phyloP scores from a whole-genome alignment of 805 yeast genomes.

The Zygoascus bituminiphila region DNA sequence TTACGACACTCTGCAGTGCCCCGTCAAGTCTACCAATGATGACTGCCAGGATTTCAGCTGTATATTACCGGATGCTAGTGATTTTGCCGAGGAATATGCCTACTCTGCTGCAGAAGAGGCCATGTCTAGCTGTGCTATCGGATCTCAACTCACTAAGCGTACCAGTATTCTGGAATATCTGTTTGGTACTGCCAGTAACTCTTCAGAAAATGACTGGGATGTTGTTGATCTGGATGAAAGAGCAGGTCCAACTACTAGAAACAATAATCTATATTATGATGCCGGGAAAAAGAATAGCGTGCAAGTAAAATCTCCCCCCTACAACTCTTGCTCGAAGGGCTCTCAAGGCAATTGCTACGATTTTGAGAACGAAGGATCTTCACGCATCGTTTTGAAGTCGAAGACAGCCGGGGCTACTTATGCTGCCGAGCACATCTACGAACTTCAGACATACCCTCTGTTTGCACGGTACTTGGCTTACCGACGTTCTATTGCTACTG shows the following conservation, averaged over 20 bases:
- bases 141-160: neutral
- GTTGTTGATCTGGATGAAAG: too few species aligned
- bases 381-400: neutral
- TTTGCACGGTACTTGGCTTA: neutral
- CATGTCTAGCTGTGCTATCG: neutral
- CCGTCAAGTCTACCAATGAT: neutral
- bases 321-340: neutral
- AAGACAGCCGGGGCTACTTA: neutral
- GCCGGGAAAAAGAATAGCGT: too few species aligned
- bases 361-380: neutral
- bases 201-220: too few species aligned
- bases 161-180: neutral
- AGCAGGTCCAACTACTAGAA: too few species aligned
- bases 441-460: neutral
- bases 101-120: neutral
- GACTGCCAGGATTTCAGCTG: neutral
- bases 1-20: neutral
- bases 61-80: neutral
- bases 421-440: neutral
- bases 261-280: too few species aligned
- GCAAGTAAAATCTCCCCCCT: neutral
- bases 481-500: neutral
- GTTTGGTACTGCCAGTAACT: neutral
- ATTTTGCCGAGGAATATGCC: neutral
- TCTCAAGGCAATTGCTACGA: neutral